Evolutionary conservation across 306 rosid genomes (phyloP), one percentile per base, ranked within the genome.

Genomic region (Cicer bijugum): DNA sequence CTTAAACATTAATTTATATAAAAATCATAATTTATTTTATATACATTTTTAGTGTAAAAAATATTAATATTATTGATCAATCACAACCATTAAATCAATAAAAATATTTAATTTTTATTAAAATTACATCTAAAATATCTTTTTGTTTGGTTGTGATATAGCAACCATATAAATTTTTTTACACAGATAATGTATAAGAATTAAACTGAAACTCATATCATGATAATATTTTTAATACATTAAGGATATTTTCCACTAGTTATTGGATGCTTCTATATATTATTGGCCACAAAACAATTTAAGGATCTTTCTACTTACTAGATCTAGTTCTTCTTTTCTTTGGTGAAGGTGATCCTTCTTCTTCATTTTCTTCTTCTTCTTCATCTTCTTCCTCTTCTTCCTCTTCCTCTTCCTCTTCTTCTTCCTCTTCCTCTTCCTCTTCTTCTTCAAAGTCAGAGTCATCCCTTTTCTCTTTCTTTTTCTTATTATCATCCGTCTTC

Each of bases 341-440:
- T 64, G 15, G 0, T 17, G 6, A 1, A 15, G 15, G 1, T 64
- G 70, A 15, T 17, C 1, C 10, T 42, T 42, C 51, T 1, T 39
- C 51, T 15, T 11, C 33, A 0, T 23, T 4, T 0, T 2, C 33
- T 2, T 23, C 33, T 0, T 3, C 33, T 2, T 23, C 4, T 0
- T 2, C 4, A 12, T 11, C 14, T 6, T 59, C 17, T 33, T 7
- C 33, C 9, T 10, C 5, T 2, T 23, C 33, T 2, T 23, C 28
- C 0, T 23, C 33, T 2, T 23, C 33, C 0, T 2, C 33, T 2
- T 23, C 33, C 0, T 3, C 33, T 2, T 23, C 4, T 0, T 2
- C 4, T 33, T 11, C 14, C 12, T 59, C 17, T 33, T 7, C 33
- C 9, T 10, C 5, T 2, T 23, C 33, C 3, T 2, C 3, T 23